Base-by-base conservation (phyloP, 2,329 filamentous ascomycete species). In the Penicillium oxalicum region DNA sequence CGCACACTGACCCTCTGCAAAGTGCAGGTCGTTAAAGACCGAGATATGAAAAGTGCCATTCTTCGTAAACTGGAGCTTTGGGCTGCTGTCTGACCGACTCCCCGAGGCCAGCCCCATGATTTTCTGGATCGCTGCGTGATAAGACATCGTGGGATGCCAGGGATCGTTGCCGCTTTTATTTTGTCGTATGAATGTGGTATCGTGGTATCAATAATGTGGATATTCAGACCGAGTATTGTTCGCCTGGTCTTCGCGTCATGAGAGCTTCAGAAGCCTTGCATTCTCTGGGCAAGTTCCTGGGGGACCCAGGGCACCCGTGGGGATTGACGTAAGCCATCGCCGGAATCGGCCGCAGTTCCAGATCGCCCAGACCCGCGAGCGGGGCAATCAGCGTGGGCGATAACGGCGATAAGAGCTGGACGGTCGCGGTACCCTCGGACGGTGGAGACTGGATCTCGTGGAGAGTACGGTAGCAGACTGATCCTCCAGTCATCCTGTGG, bases 1-100 rank as follows among this genome's bases (percentile, higher is more conserved):
- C 70, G 9, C 18, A 26, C 36, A 39, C 56, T 54, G 66, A 80
- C 80, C 77, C 65, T 89, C 85, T 8, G 84, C 86, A 61, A 85
- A 86, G 61, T 89, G 85, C 6, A 88, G 66, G 56, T 89, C 86
- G 27, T 80, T 77, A 52, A 89, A 86, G 9, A 88, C 75, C 1
- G 80, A 65, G 29, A 79, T 71, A 18, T 76, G 71, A 43, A 79
- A 77, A 4, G 57, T 62, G 4, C 61, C 62, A 43, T 64, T 45
- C n/a, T 51, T 38, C 0, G 51, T 56, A 27, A 65, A 64, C 9
- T 32, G 29, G 8, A 49, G 47, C 3, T 28, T 44, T 11, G 4
- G 41, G 3, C 40, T 36, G 12, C 40, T 36, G 9, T 18, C 32
- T 25, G 13, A n/a, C 29, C 13, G 34, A 11, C 9, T 38, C 9